These are phyloP conservation scores for Geotrichum cucujoidarum DNA, from an alignment of 1,139 yeast genomes.

Conservation along the genomic window DNA sequence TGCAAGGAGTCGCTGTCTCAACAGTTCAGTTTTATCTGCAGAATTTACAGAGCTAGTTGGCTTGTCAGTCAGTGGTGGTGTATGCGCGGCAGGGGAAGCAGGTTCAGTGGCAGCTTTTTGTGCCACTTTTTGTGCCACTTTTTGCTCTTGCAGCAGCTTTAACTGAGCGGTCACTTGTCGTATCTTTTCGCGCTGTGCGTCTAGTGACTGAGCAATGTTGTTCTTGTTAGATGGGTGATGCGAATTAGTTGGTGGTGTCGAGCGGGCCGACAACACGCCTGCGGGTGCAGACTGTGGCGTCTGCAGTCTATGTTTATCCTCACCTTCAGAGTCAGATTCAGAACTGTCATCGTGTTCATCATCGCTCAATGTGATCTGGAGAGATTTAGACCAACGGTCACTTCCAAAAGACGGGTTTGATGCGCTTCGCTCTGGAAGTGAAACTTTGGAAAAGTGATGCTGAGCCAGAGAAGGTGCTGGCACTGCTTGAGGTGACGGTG, in stretches of 20 bases:
- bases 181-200: conserved; percentile 10
- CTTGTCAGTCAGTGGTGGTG: no score
- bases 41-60: no score
- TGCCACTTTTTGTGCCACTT: neutral
- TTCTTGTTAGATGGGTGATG: neutral
- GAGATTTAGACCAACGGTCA: conserved; percentile 15
- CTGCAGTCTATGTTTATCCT: neutral
- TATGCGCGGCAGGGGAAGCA: no score
- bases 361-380: conserved; percentile 9
- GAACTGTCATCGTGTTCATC: conserved; percentile 2
- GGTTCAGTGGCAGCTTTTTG: no score
- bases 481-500: neutral
- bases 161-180: conserved; percentile 9
- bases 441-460: neutral
- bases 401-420: conserved; percentile 12
- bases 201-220: conserved; percentile 2
- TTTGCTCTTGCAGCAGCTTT: conserved; percentile 5
- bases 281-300: conserved; percentile 2
- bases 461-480: neutral
- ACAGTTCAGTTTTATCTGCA: neutral
- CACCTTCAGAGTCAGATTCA: neutral
- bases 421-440: neutral
- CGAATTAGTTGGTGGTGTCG: neutral
- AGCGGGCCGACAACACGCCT: neutral
- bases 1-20: neutral